Conservation (phyloP, 257 asterid genomes). For the Salvia splendens region DNA sequence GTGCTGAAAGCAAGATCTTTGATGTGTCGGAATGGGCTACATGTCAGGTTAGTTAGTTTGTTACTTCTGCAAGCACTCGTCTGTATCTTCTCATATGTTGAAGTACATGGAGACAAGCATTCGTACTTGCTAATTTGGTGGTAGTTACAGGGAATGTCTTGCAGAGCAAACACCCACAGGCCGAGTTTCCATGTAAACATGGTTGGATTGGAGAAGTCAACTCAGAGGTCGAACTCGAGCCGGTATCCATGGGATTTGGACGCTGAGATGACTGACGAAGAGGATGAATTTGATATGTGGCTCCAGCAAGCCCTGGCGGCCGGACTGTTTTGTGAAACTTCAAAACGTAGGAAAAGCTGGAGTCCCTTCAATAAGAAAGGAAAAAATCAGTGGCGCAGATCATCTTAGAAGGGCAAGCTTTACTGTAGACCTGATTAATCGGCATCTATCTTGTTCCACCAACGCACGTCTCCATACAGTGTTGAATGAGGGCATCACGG, state of each 20-base stretch:
- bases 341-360: conserved; percentile 96
- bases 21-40: conserved; percentile 99
- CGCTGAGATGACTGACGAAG: conserved; percentile 95
- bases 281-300: conserved; percentile 95
- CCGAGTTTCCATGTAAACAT: conserved; percentile 99
- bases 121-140: conserved; percentile 1
- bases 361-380: conserved; percentile 95
- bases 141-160: conserved; percentile 80
- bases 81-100: background rate
- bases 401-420: conserved; percentile 53
- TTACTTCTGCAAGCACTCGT: background rate
- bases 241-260: conserved; percentile 92
- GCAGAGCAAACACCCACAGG: conserved; percentile 93
- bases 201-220: conserved; percentile 87
- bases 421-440: background rate
- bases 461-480: conserved; percentile 8
- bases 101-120: background rate
- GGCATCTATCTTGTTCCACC: background rate
- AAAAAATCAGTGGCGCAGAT: conserved; percentile 79
- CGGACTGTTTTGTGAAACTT: conserved; percentile 83
- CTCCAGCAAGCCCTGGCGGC: conserved; percentile 96
- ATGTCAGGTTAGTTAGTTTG: conserved; percentile 81
- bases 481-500: background rate
- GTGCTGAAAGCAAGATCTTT: conserved; percentile 92
- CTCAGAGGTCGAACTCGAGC: conserved; percentile 77